Conservation (phyloP, 306 rosid species). For the Medicago lupulina region DNA sequence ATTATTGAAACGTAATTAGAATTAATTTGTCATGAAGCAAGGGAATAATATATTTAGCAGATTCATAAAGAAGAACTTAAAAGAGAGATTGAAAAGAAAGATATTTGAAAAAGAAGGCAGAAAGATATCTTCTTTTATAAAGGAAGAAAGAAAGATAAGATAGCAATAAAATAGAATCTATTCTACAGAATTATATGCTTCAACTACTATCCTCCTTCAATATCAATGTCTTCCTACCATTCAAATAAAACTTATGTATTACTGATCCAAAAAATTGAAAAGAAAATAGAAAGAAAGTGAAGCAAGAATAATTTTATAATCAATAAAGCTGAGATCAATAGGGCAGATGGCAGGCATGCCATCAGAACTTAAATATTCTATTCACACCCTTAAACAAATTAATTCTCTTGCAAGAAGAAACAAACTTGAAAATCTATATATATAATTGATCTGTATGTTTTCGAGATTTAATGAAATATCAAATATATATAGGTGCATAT, state of each 20-base stretch:
- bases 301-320: conserved; percentile 30
- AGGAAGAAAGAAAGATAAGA: conserved; percentile 51
- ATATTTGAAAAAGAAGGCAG: conserved; percentile 48
- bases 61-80: conserved; percentile 26
- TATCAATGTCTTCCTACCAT: conserved; percentile 50
- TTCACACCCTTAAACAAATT: conserved; percentile 4
- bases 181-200: conserved; percentile 52
- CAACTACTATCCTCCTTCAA: conserved; percentile 35
- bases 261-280: conserved; percentile 24
- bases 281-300: not conserved
- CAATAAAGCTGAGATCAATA: conserved; percentile 51
- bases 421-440: conserved; percentile 6
- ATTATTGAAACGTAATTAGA: not conserved
- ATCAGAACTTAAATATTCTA: conserved; percentile 25
- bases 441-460: not conserved
- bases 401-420: not conserved
- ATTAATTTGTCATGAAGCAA: conserved; percentile 4
- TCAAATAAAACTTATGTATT: conserved; percentile 32
- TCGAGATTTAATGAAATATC: conserved; percentile 8
- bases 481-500: conserved; percentile 28
- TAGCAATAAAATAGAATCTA: conserved; percentile 64
- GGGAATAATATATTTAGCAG: conserved; percentile 31
- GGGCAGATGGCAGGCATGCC: conserved; percentile 25
- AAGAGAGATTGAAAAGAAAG: conserved; percentile 45
- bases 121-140: conserved; percentile 64